A percentile compares a stretch with the other conserved stretches of the same genome.
phyloP scores from a whole-genome alignment of 2,329 filamentous ascomycete genomes.

The Cryphonectria radicalis region DNA sequence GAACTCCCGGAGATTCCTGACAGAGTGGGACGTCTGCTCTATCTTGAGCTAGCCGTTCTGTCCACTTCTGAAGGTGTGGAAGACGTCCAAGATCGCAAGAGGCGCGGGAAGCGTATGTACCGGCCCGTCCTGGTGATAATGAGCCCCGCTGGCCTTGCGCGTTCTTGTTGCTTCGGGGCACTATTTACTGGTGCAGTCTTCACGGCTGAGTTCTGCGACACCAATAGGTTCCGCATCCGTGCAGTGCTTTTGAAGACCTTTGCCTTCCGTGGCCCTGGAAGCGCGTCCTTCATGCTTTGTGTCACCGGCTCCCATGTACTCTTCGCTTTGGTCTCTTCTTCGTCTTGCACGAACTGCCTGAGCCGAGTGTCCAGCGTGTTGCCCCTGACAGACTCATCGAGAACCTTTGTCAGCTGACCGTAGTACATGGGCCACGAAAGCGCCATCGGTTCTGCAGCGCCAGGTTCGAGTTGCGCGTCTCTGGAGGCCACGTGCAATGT shows the following conservation, averaged over 20 bases:
- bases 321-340: background rate
- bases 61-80: background rate
- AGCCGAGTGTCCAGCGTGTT: conserved; percentile 14
- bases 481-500: conserved; percentile 10
- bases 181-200: too few species aligned
- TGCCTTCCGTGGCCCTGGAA: background rate
- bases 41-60: background rate
- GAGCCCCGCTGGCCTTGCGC: background rate
- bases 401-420: background rate
- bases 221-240: conserved; percentile 14
- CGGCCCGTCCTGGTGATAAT: background rate
- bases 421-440: conserved; percentile 25
- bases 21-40: background rate
- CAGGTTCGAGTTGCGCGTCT: background rate
- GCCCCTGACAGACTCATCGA: conserved; percentile 21
- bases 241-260: conserved; percentile 13
- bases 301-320: background rate
- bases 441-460: background rate
- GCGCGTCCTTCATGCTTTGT: background rate
- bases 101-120: background rate
- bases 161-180: background rate
- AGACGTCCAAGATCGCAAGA: background rate
- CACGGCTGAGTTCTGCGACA: background rate
- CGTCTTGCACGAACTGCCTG: background rate
- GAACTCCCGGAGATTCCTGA: background rate